These are phyloP conservation scores for Xylaria sp. DNA, from an alignment of 2,329 filamentous ascomycete species.

Conservation along the genomic window DNA sequence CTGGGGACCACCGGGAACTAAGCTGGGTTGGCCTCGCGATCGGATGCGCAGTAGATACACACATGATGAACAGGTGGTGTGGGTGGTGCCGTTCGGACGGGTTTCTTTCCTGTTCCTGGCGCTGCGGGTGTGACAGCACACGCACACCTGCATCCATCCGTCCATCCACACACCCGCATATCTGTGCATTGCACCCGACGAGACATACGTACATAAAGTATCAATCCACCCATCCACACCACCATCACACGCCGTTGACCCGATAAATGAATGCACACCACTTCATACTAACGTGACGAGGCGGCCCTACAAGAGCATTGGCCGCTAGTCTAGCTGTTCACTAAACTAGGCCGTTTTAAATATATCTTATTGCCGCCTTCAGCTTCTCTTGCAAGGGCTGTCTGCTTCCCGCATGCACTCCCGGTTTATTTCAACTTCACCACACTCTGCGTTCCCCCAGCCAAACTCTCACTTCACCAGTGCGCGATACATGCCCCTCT, in stretches of 20 bases:
- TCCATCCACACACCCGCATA: constrained; percentile 27
- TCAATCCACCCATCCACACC: constrained; percentile 29
- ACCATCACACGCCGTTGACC: constrained; percentile 1
- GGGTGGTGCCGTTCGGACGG: constrained; percentile 29
- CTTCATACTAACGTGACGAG: constrained; percentile 3
- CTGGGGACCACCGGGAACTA: constrained; percentile 6
- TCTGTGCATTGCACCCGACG: too few species aligned
- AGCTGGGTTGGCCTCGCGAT: constrained; percentile 8
- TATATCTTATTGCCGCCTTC: background rate
- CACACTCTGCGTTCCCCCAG: background rate
- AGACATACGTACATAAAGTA: too few species aligned
- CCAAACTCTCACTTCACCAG: background rate
- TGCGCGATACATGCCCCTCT: background rate
- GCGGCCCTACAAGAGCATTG: background rate
- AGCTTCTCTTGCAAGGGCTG: background rate
- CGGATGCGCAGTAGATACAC: constrained; percentile 6
- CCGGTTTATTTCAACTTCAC: background rate
- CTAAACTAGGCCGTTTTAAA: background rate
- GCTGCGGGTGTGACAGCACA: constrained; percentile 27
- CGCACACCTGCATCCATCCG: constrained; percentile 26
- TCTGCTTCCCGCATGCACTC: constrained; percentile 1
- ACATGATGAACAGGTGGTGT: constrained; percentile 22
- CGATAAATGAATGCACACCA: constrained; percentile 17
- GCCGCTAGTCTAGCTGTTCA: background rate
- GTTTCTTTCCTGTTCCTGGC: constrained; percentile 24